Percentiles rank a stretch among this genome's conserved stretches.
These are phyloP conservation scores for Penicillium mononematosum DNA, from an alignment of 495 filamentous ascomycete genomes.

Conservation along the genomic window DNA sequence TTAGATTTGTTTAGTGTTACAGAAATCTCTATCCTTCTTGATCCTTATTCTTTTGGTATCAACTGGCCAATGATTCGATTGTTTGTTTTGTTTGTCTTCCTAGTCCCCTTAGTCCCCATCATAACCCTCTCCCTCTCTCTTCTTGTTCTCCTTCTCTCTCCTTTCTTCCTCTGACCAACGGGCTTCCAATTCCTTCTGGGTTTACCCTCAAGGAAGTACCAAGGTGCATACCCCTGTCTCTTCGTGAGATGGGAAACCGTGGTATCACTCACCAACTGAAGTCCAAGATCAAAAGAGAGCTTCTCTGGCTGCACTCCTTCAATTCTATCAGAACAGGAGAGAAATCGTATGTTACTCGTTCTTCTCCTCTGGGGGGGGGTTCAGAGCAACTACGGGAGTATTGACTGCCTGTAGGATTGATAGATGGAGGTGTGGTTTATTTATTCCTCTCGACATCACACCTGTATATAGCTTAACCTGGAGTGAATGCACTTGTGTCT, in stretches of 20 bases:
- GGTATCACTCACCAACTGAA: conserved; percentile 15
- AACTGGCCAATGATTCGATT: neutral
- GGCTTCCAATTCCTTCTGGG: conserved; percentile 16
- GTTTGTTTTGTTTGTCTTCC: conserved; percentile 3
- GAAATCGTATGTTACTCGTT: conserved; percentile 21
- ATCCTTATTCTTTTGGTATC: no score
- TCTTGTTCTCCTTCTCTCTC: neutral
- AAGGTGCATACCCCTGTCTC: conserved; percentile 18
- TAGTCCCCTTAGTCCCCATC: neutral
- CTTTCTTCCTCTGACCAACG: neutral
- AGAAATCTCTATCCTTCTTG: no score
- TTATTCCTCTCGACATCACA: conserved; percentile 23
- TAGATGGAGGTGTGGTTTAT: conserved; percentile 27
- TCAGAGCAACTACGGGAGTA: conserved; percentile 23
- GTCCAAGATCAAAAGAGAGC: conserved; percentile 24
- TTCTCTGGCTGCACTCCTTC: conserved; percentile 30
- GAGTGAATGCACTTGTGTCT: neutral
- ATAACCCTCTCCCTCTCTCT: neutral
- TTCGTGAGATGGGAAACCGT: conserved; percentile 7
- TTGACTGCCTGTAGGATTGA: conserved; percentile 7
- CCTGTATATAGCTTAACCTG: neutral
- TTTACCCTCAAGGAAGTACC: neutral
- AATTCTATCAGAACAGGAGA: neutral
- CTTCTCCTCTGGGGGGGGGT: neutral
- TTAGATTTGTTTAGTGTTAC: no score